Percentiles rank a stretch among this genome's conserved stretches.
Evolutionary conservation across 2,329 filamentous ascomycete genomes (phyloP).

Genomic region (Pyrenochaeta sp.): DNA sequence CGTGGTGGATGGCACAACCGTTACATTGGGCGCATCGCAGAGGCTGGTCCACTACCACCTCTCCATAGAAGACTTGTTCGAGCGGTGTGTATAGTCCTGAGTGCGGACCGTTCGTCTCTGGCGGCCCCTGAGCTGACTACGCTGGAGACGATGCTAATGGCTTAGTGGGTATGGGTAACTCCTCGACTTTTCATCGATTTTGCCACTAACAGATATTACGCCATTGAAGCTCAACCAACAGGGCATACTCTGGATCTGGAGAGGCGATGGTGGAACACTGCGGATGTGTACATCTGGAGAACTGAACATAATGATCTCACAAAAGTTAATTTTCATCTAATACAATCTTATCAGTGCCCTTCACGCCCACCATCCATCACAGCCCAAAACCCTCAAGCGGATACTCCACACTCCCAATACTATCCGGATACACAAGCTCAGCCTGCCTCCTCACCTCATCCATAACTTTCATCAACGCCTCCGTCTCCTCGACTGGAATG

Average conservation of each 20-base stretch:
- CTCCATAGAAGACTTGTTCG: no score
- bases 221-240: not conserved
- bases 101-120: no score
- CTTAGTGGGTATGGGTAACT: not conserved
- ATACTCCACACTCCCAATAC: slow-evolving; percentile 63
- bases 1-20: not conserved
- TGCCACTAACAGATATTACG: not conserved
- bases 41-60: no score
- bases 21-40: not conserved
- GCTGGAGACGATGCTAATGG: not conserved
- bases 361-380: slow-evolving; percentile 2
- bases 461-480: slow-evolving; percentile 83
- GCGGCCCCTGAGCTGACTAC: not conserved
- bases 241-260: no score
- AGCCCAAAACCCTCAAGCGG: slow-evolving; percentile 33
- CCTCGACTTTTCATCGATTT: not conserved
- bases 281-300: no score
- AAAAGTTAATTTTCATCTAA: no score
- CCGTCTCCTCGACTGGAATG: slow-evolving; percentile 73
- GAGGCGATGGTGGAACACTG: no score
- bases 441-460: slow-evolving; percentile 71
- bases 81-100: no score
- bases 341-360: no score
- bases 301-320: no score
- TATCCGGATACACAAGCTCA: slow-evolving; percentile 67